phyloP scores from a whole-genome alignment of 768 basidiomycete genomes.

The Cantharellus anzutake region DNA sequence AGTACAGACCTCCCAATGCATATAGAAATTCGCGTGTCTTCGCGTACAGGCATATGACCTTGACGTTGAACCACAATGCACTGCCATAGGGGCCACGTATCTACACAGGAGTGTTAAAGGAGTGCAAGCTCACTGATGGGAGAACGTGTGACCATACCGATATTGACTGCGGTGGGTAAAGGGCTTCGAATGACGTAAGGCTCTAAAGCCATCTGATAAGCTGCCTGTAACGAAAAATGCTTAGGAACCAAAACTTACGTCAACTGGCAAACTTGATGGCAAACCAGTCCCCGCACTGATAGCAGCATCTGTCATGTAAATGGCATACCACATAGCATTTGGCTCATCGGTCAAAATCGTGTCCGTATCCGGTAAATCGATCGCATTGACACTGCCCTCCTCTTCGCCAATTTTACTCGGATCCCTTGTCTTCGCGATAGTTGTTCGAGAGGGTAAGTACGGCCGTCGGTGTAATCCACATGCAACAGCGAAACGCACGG shows the following conservation, averaged over 20 bases:
- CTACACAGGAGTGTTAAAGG: no score
- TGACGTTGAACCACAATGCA: neutral
- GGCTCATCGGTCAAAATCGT: neutral
- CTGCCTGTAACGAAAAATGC: no score
- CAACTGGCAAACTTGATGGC: neutral
- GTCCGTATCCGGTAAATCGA: neutral
- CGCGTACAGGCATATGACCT: neutral
- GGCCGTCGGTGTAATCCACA: neutral
- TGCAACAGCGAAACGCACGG: neutral
- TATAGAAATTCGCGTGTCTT: neutral
- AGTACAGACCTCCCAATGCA: neutral
- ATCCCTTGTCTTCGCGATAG: no score
- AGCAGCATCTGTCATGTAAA: neutral
- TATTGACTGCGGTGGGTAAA: no score
- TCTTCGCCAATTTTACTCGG: neutral
- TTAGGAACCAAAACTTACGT: neutral
- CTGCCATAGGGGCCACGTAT: no score
- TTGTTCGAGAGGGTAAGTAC: neutral
- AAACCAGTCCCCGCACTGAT: neutral
- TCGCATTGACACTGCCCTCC: neutral
- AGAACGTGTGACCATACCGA: no score
- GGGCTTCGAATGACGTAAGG: no score
- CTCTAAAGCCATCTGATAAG: no score
- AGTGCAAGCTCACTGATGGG: no score
- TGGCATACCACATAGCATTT: neutral